These are phyloP conservation scores for Amaranthus cruentus DNA, from an alignment of 148 eudicot genomes.

Conservation along the genomic window DNA sequence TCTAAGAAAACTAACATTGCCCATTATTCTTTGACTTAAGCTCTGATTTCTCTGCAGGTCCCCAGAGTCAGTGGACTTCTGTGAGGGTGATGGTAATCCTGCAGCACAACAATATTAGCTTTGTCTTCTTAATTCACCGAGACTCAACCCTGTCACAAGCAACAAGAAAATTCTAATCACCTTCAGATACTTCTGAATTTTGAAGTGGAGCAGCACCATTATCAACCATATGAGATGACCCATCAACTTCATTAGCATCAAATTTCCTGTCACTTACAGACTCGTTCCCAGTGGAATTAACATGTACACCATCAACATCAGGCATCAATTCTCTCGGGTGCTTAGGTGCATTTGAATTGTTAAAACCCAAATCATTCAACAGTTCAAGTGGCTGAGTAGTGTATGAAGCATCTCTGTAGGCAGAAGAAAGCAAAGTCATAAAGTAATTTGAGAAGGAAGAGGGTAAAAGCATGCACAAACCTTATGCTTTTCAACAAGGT, in stretches of 20 bases:
- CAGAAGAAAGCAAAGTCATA: constrained; percentile 15
- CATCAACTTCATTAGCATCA: constrained; percentile 31
- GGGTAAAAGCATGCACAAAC: constrained; percentile 33
- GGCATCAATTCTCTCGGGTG: constrained; percentile 41
- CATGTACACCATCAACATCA: constrained; percentile 22
- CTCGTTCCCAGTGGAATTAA: constrained; percentile 27
- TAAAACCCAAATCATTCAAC: constrained; percentile 74
- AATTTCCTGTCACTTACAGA: constrained; percentile 28
- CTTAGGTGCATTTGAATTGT: constrained; percentile 39
- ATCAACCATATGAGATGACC: not conserved
- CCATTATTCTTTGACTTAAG: constrained; percentile 90
- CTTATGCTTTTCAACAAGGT: constrained; percentile 94
- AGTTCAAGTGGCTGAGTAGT: constrained; percentile 97
- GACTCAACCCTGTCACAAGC: not conserved
- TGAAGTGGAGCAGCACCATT: constrained; percentile 24
- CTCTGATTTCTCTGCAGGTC: constrained; percentile 75
- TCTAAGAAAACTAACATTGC: constrained; percentile 77
- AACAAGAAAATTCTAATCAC: constrained; percentile 26
- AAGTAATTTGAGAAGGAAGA: not conserved
- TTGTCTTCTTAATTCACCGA: not conserved
- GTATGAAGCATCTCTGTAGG: constrained; percentile 86
- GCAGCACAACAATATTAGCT: constrained; percentile 21
- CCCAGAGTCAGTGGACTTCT: constrained; percentile 43
- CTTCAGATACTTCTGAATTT: constrained; percentile 57
- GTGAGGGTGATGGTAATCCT: constrained; percentile 72